phyloP scores from a whole-genome alignment of 2,329 filamentous ascomycete species.

The Blastomyces gilchristii region DNA sequence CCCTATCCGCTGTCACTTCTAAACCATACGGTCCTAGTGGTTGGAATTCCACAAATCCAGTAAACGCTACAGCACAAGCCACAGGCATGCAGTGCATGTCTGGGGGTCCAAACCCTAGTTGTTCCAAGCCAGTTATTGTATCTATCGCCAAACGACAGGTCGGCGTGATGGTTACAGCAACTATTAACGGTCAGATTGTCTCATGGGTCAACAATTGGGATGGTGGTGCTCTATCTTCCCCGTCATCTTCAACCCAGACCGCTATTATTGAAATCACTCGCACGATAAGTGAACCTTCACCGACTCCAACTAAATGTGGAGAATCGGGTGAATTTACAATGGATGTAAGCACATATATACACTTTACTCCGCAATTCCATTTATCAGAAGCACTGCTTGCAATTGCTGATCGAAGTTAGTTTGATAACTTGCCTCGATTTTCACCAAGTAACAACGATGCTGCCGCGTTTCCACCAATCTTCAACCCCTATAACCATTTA shows the following conservation, averaged over 20 bases:
- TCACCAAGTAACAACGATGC: conserved; percentile 20
- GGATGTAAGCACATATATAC: conserved; percentile 10
- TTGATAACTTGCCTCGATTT: conserved; percentile 22
- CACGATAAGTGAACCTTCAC: background rate
- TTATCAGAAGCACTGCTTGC: background rate
- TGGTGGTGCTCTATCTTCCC: background rate
- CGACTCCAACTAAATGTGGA: conserved; percentile 12
- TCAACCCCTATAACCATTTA: conserved; percentile 42
- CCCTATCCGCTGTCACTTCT: background rate
- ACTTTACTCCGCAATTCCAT: background rate
- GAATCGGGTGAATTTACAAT: conserved; percentile 16
- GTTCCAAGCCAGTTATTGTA: background rate
- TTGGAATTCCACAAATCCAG: conserved; percentile 4
- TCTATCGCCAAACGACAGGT: conserved; percentile 5
- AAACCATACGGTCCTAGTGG: conserved; percentile 1
- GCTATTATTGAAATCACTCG: background rate
- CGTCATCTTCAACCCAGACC: background rate
- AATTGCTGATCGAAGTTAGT: conserved; percentile 11
- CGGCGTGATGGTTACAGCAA: conserved; percentile 9
- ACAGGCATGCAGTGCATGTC: background rate
- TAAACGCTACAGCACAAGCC: background rate
- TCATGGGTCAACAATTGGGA: conserved; percentile 9
- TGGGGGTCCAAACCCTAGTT: background rate
- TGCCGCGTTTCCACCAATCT: conserved; percentile 31
- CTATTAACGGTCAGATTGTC: conserved; percentile 8